Base-by-base conservation (phyloP, 2,329 filamentous ascomycete species). In the Tolypocladium ophioglossoides region DNA sequence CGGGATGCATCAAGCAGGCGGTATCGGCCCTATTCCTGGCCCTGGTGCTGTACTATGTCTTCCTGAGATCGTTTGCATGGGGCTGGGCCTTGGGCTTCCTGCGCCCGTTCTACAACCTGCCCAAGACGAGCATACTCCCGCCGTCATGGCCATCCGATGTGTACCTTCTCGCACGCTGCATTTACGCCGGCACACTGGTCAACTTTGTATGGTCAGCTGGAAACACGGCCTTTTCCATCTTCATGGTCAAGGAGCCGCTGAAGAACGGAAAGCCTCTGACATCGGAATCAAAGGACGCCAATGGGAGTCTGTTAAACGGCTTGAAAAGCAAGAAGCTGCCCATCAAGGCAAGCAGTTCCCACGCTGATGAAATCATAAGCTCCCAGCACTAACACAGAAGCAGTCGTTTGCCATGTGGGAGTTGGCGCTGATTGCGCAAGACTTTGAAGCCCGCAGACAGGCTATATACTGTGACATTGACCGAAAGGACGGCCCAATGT, bases 331-430 rank as follows among this genome's bases (percentile, higher is more conserved):
- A 91, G 72, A 94, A 92, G 68, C 77, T 89, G 10, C 77, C 88
- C 11, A 83, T 89, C 56, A 85, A 82, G 70, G 86, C 87, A 71
- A 62, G 76, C 66, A 18, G n/a, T 30, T 6, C 24, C 10, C 20
- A 14, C 41, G 20, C 16, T 32, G 8, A 27, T 20, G 10, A 32
- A 32, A 5, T 20, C 44, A 18, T 6, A 32, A 47, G 32, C 9
- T 16, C 20, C 10, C 6, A 14, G 37, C 8, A 40, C 61, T 65
- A 53, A 70, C 58, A 56, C 50, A 6, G 41, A n/a, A 24, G 1
- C 56, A 88, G 79, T 80, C 83, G 0, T 95, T 95, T 68, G 91
- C 92, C 18, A 87, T 95, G 69, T 96, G 91, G 91, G 92, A 97
- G 66, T 75, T 96, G 32, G 83, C 84, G 34, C 78, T 89, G 54